Conservation (phyloP, 805 yeast species). For the Sugiyamaella chiloensis region DNA sequence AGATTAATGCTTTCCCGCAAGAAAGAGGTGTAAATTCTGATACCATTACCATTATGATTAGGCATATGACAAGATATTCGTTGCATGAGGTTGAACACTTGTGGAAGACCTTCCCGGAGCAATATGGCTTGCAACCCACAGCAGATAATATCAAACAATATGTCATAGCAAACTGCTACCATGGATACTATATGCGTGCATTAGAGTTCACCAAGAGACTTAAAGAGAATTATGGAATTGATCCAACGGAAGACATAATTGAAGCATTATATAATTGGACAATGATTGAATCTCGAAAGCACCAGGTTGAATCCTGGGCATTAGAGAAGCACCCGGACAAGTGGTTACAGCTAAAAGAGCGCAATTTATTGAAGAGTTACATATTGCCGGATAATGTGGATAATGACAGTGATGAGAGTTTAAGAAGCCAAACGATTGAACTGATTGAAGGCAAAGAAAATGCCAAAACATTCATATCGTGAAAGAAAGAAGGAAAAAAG, state of each 20-base stretch:
- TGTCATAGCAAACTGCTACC: conserved; percentile 66
- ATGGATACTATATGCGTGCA: conserved; percentile 58
- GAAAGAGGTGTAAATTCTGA: conserved; percentile 56
- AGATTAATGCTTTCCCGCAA: conserved; percentile 53
- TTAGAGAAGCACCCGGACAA: conserved; percentile 30
- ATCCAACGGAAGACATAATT: conserved; percentile 26
- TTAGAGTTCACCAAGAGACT: conserved; percentile 47
- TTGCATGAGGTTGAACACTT: conserved; percentile 54
- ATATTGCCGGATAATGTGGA: conserved; percentile 31
- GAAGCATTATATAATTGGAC: conserved; percentile 44
- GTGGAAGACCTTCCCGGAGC: conserved; percentile 55
- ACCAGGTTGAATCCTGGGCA: conserved; percentile 42
- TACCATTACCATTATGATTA: conserved; percentile 64
- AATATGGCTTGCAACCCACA: conserved; percentile 51
- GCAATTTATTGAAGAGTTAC: conserved; percentile 30
- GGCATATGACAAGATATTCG: conserved; percentile 52
- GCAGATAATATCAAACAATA: conserved; percentile 54
- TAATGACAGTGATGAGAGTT: conserved; percentile 31
- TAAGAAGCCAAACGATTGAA: conserved; percentile 26
- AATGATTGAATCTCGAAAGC: conserved; percentile 36
- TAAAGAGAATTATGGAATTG: conserved; percentile 36
- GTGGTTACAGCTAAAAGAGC: conserved; percentile 39
- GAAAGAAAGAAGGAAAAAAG: too few relatives aligned
- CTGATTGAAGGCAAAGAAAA: conserved; percentile 24
- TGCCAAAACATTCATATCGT: too few relatives aligned